phyloP scores from a whole-genome alignment of 192 early-diverging fungal genomes.

The Chytriomyces confervae region DNA sequence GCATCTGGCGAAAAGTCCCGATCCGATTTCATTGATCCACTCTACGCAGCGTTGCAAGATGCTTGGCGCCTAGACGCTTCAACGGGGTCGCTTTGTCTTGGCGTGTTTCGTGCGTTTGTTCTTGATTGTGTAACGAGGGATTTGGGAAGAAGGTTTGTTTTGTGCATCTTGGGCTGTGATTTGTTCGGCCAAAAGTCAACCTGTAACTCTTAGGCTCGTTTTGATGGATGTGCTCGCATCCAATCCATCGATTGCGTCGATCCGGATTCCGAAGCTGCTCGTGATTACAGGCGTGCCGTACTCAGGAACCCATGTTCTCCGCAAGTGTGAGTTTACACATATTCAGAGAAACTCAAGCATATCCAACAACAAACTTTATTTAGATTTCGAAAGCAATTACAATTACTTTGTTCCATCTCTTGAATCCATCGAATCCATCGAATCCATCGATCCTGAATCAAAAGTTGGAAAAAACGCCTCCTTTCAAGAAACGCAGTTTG shows the following conservation, averaged over 20 bases:
- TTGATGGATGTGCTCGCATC: neutral
- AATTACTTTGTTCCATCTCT: neutral
- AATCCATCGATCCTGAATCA: neutral
- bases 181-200: neutral
- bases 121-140: constrained; percentile 9
- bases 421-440: neutral
- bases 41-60: constrained; percentile 13
- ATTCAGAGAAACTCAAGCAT: neutral
- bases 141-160: neutral
- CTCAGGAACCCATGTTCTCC: neutral
- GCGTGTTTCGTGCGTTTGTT: constrained; percentile 19
- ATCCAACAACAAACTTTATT: neutral
- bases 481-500: constrained; percentile 2
- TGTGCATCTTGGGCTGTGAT: neutral
- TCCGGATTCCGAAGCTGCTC: neutral
- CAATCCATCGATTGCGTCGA: neutral
- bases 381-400: neutral
- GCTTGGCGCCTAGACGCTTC: neutral
- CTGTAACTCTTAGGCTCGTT: neutral
- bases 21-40: neutral
- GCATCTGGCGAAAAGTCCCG: neutral
- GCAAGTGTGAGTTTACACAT: neutral
- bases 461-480: neutral
- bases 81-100: neutral
- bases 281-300: neutral